Base-by-base conservation (phyloP, 208 protist genomes). In the Acanthamoeba sp. region DNA sequence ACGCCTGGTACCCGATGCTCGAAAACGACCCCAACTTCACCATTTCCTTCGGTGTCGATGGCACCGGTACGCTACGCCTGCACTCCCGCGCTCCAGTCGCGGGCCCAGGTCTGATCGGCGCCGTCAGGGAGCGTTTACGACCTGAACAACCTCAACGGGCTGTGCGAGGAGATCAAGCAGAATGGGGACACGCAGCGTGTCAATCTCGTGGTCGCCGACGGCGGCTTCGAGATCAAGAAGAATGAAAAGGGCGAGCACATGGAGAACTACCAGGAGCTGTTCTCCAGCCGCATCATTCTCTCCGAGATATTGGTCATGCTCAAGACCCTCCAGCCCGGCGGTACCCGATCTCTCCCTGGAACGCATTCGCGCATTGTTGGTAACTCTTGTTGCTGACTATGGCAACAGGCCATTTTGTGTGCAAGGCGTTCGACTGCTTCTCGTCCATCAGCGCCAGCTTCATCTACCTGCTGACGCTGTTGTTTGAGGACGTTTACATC, bases 351-450 rank as follows among this genome's bases (percentile, higher is more conserved):
- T 71, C 29, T 20, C 57, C 9, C 38, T 76, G 1, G 10, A 1
- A 27, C 34, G 1, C 29, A 2, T 48, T 12, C 48, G 73, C 29
- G 73, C 48, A 34, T 22, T 16, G 34, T 82, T 12, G 12, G n/a
- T n/a, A n/a, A n/a, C n/a, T n/a, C n/a, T n/a, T n/a, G n/a, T n/a
- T 48, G 73, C 18, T 34, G 9, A 50, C 27, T 66, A 66, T 16
- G 34, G 3, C 12, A 66, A 9, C 27, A 92, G 87, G 87, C n/a
- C 50, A 92, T 38, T 97, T 98, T 93, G 96, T 99, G 38, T 95
- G 98, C 94, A 99, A 99, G 95, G 96, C 98, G 9, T 99, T 98
- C 92, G 98, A 99, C 95, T 98, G 97, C 34, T 98, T 99, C 93
- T 97, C 97, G 7, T 97, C 98, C 7, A 93, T 98, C n/a, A 96